Conservation (phyloP, 108 stramenopile species). For the Cylindrotheca closterium region DNA sequence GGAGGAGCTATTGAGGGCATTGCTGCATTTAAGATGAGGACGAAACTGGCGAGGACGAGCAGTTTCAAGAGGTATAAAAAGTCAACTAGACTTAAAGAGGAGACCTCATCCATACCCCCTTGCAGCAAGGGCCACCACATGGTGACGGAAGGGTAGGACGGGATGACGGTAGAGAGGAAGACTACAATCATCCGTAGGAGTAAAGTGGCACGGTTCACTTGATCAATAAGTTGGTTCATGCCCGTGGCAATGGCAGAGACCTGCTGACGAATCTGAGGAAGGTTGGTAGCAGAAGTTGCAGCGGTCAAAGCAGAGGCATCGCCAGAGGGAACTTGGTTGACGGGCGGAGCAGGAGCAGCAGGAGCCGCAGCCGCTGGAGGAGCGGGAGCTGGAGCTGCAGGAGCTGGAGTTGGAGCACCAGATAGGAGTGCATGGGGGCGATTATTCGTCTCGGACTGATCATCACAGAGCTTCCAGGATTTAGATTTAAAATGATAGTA, state of each 20-base stretch:
- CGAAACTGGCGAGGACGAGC: not conserved
- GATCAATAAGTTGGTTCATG: not conserved
- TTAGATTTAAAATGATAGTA: conserved; percentile 1
- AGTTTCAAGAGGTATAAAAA: not conserved
- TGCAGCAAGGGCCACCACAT: not conserved
- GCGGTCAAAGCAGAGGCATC: too few species aligned
- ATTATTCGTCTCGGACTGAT: conserved; percentile 3
- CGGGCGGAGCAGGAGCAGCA: not conserved
- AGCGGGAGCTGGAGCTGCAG: not conserved
- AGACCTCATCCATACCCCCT: not conserved
- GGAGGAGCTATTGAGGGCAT: not conserved
- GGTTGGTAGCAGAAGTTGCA: too few species aligned
- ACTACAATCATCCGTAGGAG: not conserved
- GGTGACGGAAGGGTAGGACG: too few species aligned
- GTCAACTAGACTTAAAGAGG: not conserved
- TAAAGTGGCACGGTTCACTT: not conserved
- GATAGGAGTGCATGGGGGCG: not conserved
- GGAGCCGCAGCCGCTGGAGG: not conserved
- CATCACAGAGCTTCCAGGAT: not conserved
- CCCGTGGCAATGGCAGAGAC: not conserved
- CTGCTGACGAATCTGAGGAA: too few species aligned
- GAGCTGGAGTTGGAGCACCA: not conserved
- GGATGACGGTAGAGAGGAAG: not conserved
- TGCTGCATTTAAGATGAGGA: not conserved
- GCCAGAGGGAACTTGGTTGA: not conserved